Evolutionary conservation across 495 filamentous ascomycete genomes (phyloP).

Genomic region (Astrothelium macrocarpum): DNA sequence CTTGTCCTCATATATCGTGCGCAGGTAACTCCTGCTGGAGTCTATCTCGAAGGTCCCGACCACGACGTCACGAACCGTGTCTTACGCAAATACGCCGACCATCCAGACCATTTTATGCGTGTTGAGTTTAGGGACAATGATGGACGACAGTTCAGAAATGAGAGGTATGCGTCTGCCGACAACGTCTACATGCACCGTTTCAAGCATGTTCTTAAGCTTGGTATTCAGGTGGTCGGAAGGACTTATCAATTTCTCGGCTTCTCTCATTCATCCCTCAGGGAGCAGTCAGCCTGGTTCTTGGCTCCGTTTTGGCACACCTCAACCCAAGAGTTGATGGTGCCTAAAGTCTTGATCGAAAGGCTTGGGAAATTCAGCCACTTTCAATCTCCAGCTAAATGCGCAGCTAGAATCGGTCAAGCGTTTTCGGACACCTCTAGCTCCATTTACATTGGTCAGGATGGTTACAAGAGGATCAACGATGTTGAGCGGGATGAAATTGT

Average conservation of each 20-base stretch:
- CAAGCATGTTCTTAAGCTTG: constrained; percentile 43
- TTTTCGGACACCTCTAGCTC: constrained; percentile 64
- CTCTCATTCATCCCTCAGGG: constrained; percentile 66
- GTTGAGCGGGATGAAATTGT: constrained; percentile 28
- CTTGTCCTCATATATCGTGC: constrained; percentile 46
- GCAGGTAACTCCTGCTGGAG: constrained; percentile 58
- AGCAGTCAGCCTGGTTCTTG: constrained; percentile 65
- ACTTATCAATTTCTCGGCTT: constrained; percentile 65
- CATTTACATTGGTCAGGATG: constrained; percentile 37
- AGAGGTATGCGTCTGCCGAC: constrained; percentile 43
- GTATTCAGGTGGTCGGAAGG: constrained; percentile 54
- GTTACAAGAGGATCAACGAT: constrained; percentile 32
- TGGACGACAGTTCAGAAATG: constrained; percentile 51
- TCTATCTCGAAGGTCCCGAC: constrained; percentile 60
- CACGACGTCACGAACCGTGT: constrained; percentile 64
- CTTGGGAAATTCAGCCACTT: constrained; percentile 60
- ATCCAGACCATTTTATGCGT: constrained; percentile 57
- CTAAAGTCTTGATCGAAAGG: constrained; percentile 44
- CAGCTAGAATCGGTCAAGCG: constrained; percentile 72
- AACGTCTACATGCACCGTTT: constrained; percentile 48
- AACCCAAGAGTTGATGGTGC: constrained; percentile 29
- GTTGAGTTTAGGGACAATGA: constrained; percentile 68
- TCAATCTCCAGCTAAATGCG: constrained; percentile 59
- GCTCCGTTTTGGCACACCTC: constrained; percentile 48
- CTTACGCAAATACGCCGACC: constrained; percentile 55